Base-by-base conservation (phyloP, 176 grass and related monocot species). In the Rhynchospora pubera region DNA sequence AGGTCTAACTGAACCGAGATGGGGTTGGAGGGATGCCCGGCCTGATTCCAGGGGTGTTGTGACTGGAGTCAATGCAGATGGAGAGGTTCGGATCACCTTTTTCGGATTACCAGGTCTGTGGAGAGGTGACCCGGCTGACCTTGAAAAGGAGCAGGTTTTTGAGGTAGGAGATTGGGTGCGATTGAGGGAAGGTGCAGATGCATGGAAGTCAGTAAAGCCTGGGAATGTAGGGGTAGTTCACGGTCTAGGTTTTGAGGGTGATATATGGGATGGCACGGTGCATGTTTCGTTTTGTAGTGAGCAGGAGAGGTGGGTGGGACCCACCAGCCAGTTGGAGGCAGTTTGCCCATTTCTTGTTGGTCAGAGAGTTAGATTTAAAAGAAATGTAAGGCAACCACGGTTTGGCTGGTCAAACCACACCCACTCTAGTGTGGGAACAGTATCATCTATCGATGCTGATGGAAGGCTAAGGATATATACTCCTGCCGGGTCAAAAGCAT, bases 341-440 rank as follows among this genome's bases (percentile, higher is more conserved):
- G 86, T 85, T 74, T 78, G 9, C 83, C 89, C 77, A 80, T 90
- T 93, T 89, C 82, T 91, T 34, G 91, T 91, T 60, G 97, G 97
- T 23, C 97, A 99, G 64, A 91, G 91, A 71, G 93, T 99, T 79
- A 92, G 84, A 67, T 91, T 99, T 68, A 95, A 78, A 84, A 80
- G 77, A 22, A 83, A 26, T 81, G 90, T 99, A 60, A 90, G 81
- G 12, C 97, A 99, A 61, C 97, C 97, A 55, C 89, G 97, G 83
- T 99, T 99, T 78, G 97, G 97, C 74, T 96, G 97, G 97, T 96
- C 93, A 44, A 96, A 93, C 77, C 97, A 93, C 75, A 96, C 75
- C 51, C 89, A 96, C 87, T 90, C 86, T 7, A 99, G 93, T n/a
- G 85, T 99, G 57, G 97, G 97, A 50, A 99, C 93, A 11, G 91